Base-by-base conservation (phyloP, 495 filamentous ascomycete species). In the Lasiosphaeria hispida region DNA sequence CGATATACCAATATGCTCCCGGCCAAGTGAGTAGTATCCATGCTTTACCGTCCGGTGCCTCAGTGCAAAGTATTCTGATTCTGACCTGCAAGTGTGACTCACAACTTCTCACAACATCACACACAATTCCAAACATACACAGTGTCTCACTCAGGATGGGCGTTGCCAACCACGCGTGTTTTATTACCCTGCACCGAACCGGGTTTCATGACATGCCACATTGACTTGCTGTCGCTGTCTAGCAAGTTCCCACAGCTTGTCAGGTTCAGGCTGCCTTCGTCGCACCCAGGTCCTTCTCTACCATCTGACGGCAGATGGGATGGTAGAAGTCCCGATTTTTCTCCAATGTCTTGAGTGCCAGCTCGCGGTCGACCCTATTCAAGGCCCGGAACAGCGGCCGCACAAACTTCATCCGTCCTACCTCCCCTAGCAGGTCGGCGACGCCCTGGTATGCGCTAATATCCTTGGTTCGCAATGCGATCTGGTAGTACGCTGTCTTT, bases 401-500 rank as follows among this genome's bases (percentile, higher is more conserved):
- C 53, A 96, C 91, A 71, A 93, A 97, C 80, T 98, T 98, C 93
- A 98, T 96, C 49, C 94, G 82, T 4, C 93, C 93, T 59, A 96
- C 91, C 13, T 79, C 79, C 4, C 90, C 87, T 38, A 97, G 76
- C 13, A 96, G 77, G 49, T 90, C 84, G 6, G 85, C 85, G 0
- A 90, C 83, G 0, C 86, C 84, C 39, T 83, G 69, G 61, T 91
- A 87, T 2, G 88, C 77, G 33, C 70, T 81, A 59, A 78, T 70
- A 61, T 88, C 87, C 47, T 83, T 83, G 3, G 91, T 85, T 63
- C 82, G 84, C 66, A 98, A 78, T 2, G 89, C 90, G 23, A 96
- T 81, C 52, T 81, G 78, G 59, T 88, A 86, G 70, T 89, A 96
- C 1, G 92, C 81, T 38, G 84, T 80, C 58, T 88, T 82, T 52